These are phyloP conservation scores for Suhomyces kilbournensis DNA, from an alignment of 805 yeast species.

Conservation along the genomic window DNA sequence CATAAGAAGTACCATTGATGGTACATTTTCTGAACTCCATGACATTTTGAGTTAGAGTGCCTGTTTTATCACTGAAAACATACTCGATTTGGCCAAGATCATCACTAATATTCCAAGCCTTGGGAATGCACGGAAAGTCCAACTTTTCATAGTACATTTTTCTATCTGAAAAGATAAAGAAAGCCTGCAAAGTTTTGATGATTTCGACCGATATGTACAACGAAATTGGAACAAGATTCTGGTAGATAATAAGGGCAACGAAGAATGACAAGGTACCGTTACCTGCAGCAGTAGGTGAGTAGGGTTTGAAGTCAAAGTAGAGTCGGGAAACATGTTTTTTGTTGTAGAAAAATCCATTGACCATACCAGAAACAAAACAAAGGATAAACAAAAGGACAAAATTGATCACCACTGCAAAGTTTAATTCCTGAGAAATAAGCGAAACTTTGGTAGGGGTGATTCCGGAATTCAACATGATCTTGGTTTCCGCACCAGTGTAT, in stretches of 20 bases:
- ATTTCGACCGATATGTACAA: slow-evolving; percentile 79
- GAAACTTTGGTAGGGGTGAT: slow-evolving; percentile 75
- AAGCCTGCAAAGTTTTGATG: slow-evolving; percentile 79
- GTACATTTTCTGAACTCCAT: slow-evolving; percentile 86
- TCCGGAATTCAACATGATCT: slow-evolving; percentile 80
- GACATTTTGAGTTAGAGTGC: slow-evolving; percentile 77
- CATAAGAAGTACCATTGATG: slow-evolving; percentile 68
- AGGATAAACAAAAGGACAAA: slow-evolving; percentile 60
- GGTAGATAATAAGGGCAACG: slow-evolving; percentile 73
- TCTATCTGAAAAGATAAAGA: slow-evolving; percentile 73
- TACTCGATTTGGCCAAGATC: slow-evolving; percentile 85
- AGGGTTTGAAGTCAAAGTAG: slow-evolving; percentile 67
- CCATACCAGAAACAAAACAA: slow-evolving; percentile 67
- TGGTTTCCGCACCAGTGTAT: slow-evolving; percentile 77
- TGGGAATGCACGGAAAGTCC: slow-evolving; percentile 81
- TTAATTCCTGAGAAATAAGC: slow-evolving; percentile 68
- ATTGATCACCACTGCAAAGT: slow-evolving; percentile 65
- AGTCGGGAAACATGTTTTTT: slow-evolving; percentile 48
- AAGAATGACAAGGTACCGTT: slow-evolving; percentile 73
- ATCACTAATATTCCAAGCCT: slow-evolving; percentile 82
- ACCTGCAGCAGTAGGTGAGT: slow-evolving; percentile 60
- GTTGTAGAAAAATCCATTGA: slow-evolving; percentile 65
- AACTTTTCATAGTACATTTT: slow-evolving; percentile 64
- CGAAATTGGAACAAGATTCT: slow-evolving; percentile 79
- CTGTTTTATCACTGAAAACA: slow-evolving; percentile 81